These are phyloP conservation scores for Iberis pinnata DNA, from an alignment of 345 rosid genomes.

Conservation along the genomic window DNA sequence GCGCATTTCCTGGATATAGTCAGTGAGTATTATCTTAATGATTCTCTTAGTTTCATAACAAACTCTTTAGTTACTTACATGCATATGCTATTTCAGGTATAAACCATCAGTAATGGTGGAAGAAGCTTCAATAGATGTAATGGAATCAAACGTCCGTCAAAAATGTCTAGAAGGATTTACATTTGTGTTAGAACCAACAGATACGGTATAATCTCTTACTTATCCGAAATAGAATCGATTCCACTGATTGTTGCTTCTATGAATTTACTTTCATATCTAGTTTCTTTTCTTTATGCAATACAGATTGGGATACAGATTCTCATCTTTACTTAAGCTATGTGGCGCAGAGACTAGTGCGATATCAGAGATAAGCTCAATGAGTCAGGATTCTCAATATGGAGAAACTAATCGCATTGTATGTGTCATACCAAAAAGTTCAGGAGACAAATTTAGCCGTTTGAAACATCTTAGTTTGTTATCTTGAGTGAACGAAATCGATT, in stretches of 20 bases:
- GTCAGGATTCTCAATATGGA: slow-evolving; percentile 50
- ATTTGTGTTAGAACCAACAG: slow-evolving; percentile 54
- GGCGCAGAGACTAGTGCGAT: slow-evolving; percentile 53
- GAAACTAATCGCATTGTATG: slow-evolving; percentile 39
- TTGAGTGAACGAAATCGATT: slow-evolving; percentile 61
- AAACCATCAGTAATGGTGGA: slow-evolving; percentile 51
- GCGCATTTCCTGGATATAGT: slow-evolving; percentile 58
- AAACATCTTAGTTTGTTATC: slow-evolving; percentile 47
- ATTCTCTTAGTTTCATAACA: slow-evolving; percentile 12
- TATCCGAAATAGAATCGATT: no score
- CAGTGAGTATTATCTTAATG: slow-evolving; percentile 48
- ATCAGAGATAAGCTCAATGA: slow-evolving; percentile 51
- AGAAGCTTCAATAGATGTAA: slow-evolving; percentile 55
- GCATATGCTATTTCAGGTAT: slow-evolving; percentile 32
- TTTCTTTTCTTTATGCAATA: slow-evolving; percentile 47
- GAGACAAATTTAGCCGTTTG: slow-evolving; percentile 36
- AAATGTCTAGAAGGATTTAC: slow-evolving; percentile 61
- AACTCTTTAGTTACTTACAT: slow-evolving; percentile 17
- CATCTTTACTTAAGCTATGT: slow-evolving; percentile 37
- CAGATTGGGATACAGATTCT: slow-evolving; percentile 48
- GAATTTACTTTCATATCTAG: no score
- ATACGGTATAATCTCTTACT: no score
- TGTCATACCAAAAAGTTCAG: slow-evolving; percentile 52
- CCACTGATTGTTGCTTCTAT: no score
- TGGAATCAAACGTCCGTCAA: slow-evolving; percentile 50